These are phyloP conservation scores for Penicillium sp. DNA, from an alignment of 2,329 filamentous ascomycete genomes.

Conservation along the genomic window DNA sequence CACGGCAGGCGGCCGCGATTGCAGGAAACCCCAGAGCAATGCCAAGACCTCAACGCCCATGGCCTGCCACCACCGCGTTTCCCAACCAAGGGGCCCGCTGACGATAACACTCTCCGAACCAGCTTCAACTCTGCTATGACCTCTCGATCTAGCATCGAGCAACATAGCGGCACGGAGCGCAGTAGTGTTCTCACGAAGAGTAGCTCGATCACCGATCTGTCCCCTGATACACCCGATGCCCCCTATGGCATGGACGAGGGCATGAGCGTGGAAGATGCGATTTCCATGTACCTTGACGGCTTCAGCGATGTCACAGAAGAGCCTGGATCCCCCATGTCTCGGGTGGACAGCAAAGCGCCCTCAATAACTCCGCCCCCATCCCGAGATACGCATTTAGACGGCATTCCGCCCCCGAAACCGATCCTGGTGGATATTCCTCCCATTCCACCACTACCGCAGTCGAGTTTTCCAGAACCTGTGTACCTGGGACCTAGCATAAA, in stretches of 20 bases:
- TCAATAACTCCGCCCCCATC: conserved; percentile 30
- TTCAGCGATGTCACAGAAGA: conserved; percentile 51
- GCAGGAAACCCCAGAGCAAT: conserved; percentile 27
- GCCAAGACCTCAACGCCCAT: conserved; percentile 22
- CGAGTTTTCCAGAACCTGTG: neutral
- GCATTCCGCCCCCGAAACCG: conserved; percentile 24
- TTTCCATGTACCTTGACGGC: conserved; percentile 60
- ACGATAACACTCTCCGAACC: conserved; percentile 47
- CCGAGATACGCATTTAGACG: conserved; percentile 27
- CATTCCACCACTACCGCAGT: conserved; percentile 18
- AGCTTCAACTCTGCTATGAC: conserved; percentile 63
- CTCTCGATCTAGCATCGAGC: conserved; percentile 58
- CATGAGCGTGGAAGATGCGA: conserved; percentile 61
- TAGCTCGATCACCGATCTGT: conserved; percentile 68
- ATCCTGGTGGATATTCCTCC: conserved; percentile 23
- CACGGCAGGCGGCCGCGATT: conserved; percentile 29
- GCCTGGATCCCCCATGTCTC: conserved; percentile 33
- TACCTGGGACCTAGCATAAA: neutral
- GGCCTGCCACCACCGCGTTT: conserved; percentile 33
- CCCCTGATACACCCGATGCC: conserved; percentile 63
- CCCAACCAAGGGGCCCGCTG: conserved; percentile 31
- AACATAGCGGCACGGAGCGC: conserved; percentile 68
- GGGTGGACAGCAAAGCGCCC: conserved; percentile 32
- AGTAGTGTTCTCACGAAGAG: conserved; percentile 79
- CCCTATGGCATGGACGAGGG: conserved; percentile 55